phyloP scores from a whole-genome alignment of 179 eudicot genomes.

The Corrigiola litoralis region DNA sequence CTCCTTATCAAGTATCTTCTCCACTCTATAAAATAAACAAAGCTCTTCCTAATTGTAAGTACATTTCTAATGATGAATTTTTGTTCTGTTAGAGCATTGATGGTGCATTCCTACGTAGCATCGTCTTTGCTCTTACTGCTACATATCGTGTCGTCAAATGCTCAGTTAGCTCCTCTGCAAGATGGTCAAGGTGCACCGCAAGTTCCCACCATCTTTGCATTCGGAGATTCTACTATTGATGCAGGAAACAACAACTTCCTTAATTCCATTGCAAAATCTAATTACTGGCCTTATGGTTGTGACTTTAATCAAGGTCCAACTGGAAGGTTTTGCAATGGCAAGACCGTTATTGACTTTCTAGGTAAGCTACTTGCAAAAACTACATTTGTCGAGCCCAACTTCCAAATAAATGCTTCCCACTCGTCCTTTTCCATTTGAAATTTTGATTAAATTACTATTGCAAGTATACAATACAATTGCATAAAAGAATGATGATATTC shows the following conservation, averaged over 20 bases:
- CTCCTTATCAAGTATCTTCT: neutral
- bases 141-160: slow-evolving; percentile 9
- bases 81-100: neutral
- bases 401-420: too few species aligned
- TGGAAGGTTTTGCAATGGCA: slow-evolving; percentile 80
- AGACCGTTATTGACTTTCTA: slow-evolving; percentile 57
- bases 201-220: slow-evolving; percentile 50
- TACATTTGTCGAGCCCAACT: too few species aligned
- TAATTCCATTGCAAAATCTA: slow-evolving; percentile 52
- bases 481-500: too few species aligned
- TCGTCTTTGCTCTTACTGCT: slow-evolving; percentile 4
- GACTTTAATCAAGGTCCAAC: slow-evolving; percentile 56
- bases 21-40: neutral
- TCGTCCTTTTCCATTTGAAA: too few species aligned
- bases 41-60: neutral
- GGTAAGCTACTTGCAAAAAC: too few species aligned
- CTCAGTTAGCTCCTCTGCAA: slow-evolving; percentile 11
- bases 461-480: too few species aligned
- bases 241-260: slow-evolving; percentile 70
- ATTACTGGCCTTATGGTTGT: slow-evolving; percentile 81
- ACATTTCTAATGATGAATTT: neutral
- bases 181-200: slow-evolving; percentile 11
- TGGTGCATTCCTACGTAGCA: neutral
- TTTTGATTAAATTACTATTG: too few species aligned
- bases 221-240: slow-evolving; percentile 76